These are phyloP conservation scores for Cystofilobasidium bisporidii DNA, from an alignment of 768 basidiomycete species.

Conservation along the genomic window DNA sequence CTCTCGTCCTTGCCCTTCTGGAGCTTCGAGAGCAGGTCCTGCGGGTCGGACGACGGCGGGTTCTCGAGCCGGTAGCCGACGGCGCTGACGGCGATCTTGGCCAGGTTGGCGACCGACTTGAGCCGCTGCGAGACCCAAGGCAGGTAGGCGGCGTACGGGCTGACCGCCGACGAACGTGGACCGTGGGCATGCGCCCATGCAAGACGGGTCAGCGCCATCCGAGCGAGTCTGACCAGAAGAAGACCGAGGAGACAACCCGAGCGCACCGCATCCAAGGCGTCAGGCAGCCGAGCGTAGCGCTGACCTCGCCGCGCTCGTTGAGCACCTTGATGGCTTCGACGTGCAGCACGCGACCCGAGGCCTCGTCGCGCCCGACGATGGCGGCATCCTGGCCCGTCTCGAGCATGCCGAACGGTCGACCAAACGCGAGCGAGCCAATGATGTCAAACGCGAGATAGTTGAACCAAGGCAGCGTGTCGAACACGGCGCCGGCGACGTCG, in stretches of 20 bases:
- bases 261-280: conserved; percentile 57
- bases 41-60: conserved; percentile 54
- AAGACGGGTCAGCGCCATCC: too few species aligned
- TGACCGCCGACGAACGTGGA: background rate
- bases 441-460: conserved; percentile 39
- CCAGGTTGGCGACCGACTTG: conserved; percentile 58
- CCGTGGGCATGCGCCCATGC: too few species aligned
- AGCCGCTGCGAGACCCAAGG: conserved; percentile 27
- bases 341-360: background rate
- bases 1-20: conserved; percentile 65
- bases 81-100: conserved; percentile 41
- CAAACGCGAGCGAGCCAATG: conserved; percentile 46
- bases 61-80: conserved; percentile 64
- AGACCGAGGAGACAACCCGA: too few species aligned
- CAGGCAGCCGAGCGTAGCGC: conserved; percentile 70
- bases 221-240: too few species aligned
- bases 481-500: conserved; percentile 47
- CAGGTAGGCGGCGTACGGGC: conserved; percentile 3
- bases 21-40: conserved; percentile 72
- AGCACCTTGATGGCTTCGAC: conserved; percentile 47
- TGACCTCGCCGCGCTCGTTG: conserved; percentile 78
- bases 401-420: conserved; percentile 82
- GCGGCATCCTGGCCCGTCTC: conserved; percentile 61
- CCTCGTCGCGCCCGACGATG: background rate
- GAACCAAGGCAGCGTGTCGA: conserved; percentile 32